A percentile compares a stretch with the other conserved stretches of the same genome.
These are phyloP conservation scores for Diutina catenulata DNA, from an alignment of 1,139 yeast genomes.

Conservation along the genomic window DNA sequence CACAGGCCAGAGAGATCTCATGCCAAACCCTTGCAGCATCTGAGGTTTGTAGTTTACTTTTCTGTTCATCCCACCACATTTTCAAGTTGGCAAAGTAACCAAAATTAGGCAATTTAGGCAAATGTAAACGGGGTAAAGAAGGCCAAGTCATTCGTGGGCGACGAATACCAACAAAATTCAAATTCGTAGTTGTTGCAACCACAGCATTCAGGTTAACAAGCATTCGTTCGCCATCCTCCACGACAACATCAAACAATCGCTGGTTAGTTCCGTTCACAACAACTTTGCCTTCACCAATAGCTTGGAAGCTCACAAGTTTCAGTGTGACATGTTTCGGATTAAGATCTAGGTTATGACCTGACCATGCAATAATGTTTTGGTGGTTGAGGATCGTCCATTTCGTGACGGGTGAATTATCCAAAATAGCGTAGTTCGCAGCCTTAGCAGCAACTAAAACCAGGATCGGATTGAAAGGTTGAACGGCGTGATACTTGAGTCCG, in stretches of 20 bases:
- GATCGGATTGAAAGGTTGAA: not conserved
- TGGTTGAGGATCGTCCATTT: constrained; percentile 2
- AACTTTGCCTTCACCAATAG: not conserved
- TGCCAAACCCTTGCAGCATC: no score
- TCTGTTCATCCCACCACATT: no score
- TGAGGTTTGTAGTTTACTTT: no score
- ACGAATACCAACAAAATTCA: not conserved
- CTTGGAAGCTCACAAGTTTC: not conserved
- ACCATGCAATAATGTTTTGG: constrained; percentile 1
- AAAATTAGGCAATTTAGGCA: no score
- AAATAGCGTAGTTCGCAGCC: constrained; percentile 1
- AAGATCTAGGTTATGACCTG: not conserved
- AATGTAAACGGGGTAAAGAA: no score
- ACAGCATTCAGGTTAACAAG: not conserved
- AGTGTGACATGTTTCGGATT: not conserved
- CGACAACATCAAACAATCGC: not conserved
- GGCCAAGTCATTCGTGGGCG: not conserved
- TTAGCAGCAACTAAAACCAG: not conserved
- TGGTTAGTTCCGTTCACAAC: not conserved
- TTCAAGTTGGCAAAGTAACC: no score
- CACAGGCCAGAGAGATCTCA: no score
- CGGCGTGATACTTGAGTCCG: not conserved
- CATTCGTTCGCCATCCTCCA: not conserved
- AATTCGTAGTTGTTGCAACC: not conserved
- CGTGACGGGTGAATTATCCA: not conserved